These are phyloP conservation scores for Capronia epimyces DNA, from an alignment of 2,329 filamentous ascomycete genomes.

Conservation along the genomic window DNA sequence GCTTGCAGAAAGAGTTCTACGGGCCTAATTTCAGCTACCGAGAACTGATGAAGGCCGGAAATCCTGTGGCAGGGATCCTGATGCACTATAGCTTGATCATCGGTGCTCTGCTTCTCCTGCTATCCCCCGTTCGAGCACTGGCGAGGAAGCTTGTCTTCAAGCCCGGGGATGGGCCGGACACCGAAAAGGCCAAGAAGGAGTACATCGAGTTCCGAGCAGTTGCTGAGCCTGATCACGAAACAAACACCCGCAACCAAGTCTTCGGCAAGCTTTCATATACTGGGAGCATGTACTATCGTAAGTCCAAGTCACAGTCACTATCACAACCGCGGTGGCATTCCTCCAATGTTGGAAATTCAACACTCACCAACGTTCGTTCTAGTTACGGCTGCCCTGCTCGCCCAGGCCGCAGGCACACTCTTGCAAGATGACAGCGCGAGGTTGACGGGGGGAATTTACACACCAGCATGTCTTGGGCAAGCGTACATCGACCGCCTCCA, in stretches of 20 bases:
- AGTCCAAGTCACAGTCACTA: background rate
- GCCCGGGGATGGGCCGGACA: constrained; percentile 45
- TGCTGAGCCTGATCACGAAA: constrained; percentile 36
- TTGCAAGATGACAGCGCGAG: constrained; percentile 36
- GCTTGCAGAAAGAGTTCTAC: constrained; percentile 50
- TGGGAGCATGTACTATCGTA: constrained; percentile 46
- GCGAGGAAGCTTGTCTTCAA: constrained; percentile 42
- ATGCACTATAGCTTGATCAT: too few relatives aligned
- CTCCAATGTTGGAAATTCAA: background rate
- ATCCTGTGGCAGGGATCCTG: too few relatives aligned
- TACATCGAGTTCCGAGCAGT: constrained; percentile 39
- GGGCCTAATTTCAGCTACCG: constrained; percentile 52
- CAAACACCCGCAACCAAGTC: constrained; percentile 33
- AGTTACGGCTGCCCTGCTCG: constrained; percentile 38
- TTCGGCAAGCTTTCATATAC: constrained; percentile 37
- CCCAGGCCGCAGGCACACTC: constrained; percentile 41
- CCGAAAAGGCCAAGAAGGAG: constrained; percentile 38
- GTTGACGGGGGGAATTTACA: constrained; percentile 43
- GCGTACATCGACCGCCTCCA: constrained; percentile 41
- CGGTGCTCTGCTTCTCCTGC: constrained; percentile 35
- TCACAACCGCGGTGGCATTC: background rate
- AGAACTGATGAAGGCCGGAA: constrained; percentile 47
- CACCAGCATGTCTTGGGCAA: constrained; percentile 44
- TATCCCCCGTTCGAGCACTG: constrained; percentile 50
- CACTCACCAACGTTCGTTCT: constrained; percentile 2